Percentiles rank a stretch among this genome's conserved stretches.
phyloP scores from a whole-genome alignment of 2,329 filamentous ascomycete genomes.

The Zymoseptoria crescenta region DNA sequence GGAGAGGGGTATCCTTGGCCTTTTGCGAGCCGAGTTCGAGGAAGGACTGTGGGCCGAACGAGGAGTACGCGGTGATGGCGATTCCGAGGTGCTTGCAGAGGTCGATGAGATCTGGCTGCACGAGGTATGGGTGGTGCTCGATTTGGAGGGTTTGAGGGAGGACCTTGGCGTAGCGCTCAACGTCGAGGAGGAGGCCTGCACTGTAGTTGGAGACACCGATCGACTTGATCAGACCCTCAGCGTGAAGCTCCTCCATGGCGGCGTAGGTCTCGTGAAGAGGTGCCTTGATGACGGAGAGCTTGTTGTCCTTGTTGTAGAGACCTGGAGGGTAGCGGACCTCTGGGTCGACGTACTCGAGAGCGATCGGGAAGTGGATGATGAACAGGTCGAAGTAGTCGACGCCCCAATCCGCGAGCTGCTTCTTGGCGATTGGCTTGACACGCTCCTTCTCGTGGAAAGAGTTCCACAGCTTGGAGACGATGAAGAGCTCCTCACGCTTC shows the following conservation, averaged over 20 bases:
- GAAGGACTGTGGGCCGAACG: conserved; percentile 73
- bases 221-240: conserved; percentile 58
- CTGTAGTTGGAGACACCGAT: conserved; percentile 84
- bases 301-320: conserved; percentile 58
- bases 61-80: conserved; percentile 73
- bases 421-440: conserved; percentile 66
- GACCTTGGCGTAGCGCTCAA: conserved; percentile 69
- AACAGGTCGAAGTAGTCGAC: conserved; percentile 87
- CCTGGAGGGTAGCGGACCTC: conserved; percentile 70
- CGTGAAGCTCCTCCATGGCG: conserved; percentile 69
- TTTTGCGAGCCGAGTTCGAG: conserved; percentile 66
- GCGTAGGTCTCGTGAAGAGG: conserved; percentile 75
- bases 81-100: conserved; percentile 56
- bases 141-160: conserved; percentile 73
- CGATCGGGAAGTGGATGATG: conserved; percentile 73
- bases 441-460: conserved; percentile 75
- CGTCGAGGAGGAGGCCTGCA: conserved; percentile 66
- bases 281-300: conserved; percentile 60
- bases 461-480: conserved; percentile 91
- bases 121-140: conserved; percentile 84
- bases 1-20: conserved; percentile 55
- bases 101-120: conserved; percentile 62
- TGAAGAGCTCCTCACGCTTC: conserved; percentile 80
- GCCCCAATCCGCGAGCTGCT: conserved; percentile 74
- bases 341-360: conserved; percentile 79